Base-by-base conservation (phyloP, 352 stramenopile species). In the Thalassiosira gravida region DNA sequence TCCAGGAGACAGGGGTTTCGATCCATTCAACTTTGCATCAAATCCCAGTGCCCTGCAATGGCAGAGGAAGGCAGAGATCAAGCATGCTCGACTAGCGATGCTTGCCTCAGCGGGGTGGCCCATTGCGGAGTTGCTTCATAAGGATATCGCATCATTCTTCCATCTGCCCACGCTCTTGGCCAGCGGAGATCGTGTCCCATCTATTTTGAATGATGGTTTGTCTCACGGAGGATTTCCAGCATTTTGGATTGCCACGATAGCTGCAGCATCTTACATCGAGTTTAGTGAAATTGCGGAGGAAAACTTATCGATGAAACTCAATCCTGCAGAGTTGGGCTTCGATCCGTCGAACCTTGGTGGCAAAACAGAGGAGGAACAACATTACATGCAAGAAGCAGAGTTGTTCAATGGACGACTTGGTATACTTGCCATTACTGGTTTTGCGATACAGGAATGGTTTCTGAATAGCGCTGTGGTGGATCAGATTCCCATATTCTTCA, bases 391-490 rank as follows among this genome's bases (percentile, higher is more conserved):
- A 74, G 46, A 83, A 24, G 77, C 87, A 0, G 91, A 95, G 67
- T 85, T 94, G 30, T 94, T 94, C 76, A 93, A 95, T 83, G 91
- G 91, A 65, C 82, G 91, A 44, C 61, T 95, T 5, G 91, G 89
- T 8, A 95, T 95, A 89, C 86, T 95, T 77, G 91, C 91, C 27
- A 86, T 95, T 14, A 86, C 90, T 50, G 83, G 74, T 0, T 94
- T 92, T 77, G 89, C 89, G 2, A 50, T 94, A 24, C 87, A 94
- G 71, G 91, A 95, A 57, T 85, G 87, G 67, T 81, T 92, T 9
- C 80, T 52, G 2, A 81, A 90, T 20, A 57, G 87, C 47, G 83
- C 83, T 74, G 88, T 95, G 57, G 77, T 95, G 42, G 80, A 95
- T 73, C 76, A 92, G 42, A 94, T 86, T 57, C 86, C 91, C 0